phyloP scores from a whole-genome alignment of 2,329 filamentous ascomycete species.

The Claviceps fusiformis region DNA sequence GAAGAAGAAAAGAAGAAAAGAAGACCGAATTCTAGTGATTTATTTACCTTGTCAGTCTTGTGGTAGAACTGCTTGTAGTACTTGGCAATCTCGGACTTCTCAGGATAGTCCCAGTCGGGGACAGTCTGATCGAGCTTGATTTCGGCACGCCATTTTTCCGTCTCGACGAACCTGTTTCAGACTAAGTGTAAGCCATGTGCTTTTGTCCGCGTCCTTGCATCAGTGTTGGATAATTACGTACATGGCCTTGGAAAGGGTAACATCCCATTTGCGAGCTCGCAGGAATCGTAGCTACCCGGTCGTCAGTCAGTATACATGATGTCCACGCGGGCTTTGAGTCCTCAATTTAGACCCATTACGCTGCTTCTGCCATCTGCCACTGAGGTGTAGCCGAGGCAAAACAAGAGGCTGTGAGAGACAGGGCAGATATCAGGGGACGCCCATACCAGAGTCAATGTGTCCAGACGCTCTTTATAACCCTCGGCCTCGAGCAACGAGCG shows the following conservation, averaged over 20 bases:
- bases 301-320: background rate
- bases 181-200: background rate
- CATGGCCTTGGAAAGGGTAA: constrained; percentile 75
- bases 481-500: constrained; percentile 71
- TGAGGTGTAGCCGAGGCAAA: background rate
- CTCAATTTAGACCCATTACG: background rate
- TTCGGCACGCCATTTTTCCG: constrained; percentile 81
- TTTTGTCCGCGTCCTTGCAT: background rate
- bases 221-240: constrained; percentile 30
- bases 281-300: constrained; percentile 63
- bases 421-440: constrained; percentile 1
- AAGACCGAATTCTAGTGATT: background rate
- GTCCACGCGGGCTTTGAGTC: too few species aligned
- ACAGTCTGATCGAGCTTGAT: constrained; percentile 74
- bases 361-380: background rate
- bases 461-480: constrained; percentile 71
- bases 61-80: constrained; percentile 99
- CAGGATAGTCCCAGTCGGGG: constrained; percentile 70
- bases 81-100: constrained; percentile 71
- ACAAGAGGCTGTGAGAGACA: too few species aligned
- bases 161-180: constrained; percentile 65
- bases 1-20: too few species aligned
- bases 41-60: constrained; percentile 70
- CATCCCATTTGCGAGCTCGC: constrained; percentile 89
- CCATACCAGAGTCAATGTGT: constrained; percentile 79